A percentile compares a stretch with the other conserved stretches of the same genome.
Conservation (phyloP, 352 stramenopile genomes). For the Globisporangium nunn region DNA sequence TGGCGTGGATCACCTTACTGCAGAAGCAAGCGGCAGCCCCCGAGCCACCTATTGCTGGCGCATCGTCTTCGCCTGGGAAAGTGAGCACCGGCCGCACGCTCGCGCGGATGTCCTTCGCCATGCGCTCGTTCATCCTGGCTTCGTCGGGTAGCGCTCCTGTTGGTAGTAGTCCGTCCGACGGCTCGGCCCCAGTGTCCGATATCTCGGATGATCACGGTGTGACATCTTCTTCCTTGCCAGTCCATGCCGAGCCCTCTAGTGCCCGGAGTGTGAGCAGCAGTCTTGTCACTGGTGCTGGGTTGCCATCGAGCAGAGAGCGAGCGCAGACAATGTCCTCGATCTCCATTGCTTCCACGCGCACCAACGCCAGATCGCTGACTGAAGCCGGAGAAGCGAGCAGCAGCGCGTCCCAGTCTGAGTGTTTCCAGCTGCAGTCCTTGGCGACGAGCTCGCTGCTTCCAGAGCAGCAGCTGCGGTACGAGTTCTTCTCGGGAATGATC, state of each 20-base stretch:
- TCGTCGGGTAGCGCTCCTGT: constrained; percentile 17
- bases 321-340: constrained; percentile 6
- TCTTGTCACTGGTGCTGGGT: background rate
- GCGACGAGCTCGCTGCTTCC: constrained; percentile 2
- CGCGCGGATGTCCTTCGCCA: constrained; percentile 65
- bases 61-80: constrained; percentile 28
- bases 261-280: background rate
- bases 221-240: background rate
- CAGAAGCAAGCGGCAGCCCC: constrained; percentile 37
- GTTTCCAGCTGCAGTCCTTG: constrained; percentile 12
- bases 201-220: constrained; percentile 14
- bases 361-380: background rate
- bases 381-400: constrained; percentile 8
- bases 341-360: background rate
- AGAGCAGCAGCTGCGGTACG: constrained; percentile 46
- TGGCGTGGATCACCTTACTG: constrained; percentile 50
- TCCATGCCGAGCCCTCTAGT: background rate
- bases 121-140: constrained; percentile 72
- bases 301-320: background rate
- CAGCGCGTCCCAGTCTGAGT: constrained; percentile 7
- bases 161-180: background rate
- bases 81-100: constrained; percentile 36
- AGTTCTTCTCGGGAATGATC: constrained; percentile 80
- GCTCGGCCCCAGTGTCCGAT: background rate
- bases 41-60: constrained; percentile 23